Conservation (phyloP, 768 basidiomycete species). For the Dacryopinax primogenitus region DNA sequence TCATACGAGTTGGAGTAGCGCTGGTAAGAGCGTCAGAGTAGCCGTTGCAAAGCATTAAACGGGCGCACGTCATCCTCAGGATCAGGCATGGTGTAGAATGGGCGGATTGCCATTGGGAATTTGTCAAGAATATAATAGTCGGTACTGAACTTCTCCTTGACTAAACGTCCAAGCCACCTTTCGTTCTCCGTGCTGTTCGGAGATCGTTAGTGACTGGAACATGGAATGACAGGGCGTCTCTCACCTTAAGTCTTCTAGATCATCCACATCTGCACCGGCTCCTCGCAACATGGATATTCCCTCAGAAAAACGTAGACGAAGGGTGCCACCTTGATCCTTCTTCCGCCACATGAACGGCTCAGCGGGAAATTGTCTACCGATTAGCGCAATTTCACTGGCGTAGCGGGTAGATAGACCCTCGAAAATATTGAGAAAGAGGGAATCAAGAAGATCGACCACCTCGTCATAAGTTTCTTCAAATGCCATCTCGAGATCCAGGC, state of each 20-base stretch:
- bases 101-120: slow-evolving; percentile 88
- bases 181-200: slow-evolving; percentile 77
- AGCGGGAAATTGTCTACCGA: slow-evolving; percentile 80
- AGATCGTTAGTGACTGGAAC: slow-evolving; percentile 9
- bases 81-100: slow-evolving; percentile 99
- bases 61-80: slow-evolving; percentile 63
- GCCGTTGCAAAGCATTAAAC: slow-evolving; percentile 8
- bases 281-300: slow-evolving; percentile 77
- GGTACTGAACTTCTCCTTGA: slow-evolving; percentile 87
- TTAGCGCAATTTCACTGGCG: slow-evolving; percentile 65
- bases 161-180: slow-evolving; percentile 76
- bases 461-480: slow-evolving; percentile 99
- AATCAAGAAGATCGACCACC: slow-evolving; percentile 83
- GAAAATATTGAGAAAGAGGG: slow-evolving; percentile 78
- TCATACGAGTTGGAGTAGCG: slow-evolving; percentile 96
- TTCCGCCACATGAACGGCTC: slow-evolving; percentile 95
- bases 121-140: slow-evolving; percentile 99
- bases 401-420: slow-evolving; percentile 62
- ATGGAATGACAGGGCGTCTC: neutral
- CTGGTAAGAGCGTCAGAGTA: slow-evolving; percentile 30
- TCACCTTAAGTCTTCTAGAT: slow-evolving; percentile 70
- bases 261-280: slow-evolving; percentile 67
- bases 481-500: slow-evolving; percentile 97
- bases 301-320: slow-evolving; percentile 73
- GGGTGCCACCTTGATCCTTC: slow-evolving; percentile 32